These are phyloP conservation scores for Allomyces macrogynus DNA, from an alignment of 192 early-diverging fungal species.

Conservation along the genomic window DNA sequence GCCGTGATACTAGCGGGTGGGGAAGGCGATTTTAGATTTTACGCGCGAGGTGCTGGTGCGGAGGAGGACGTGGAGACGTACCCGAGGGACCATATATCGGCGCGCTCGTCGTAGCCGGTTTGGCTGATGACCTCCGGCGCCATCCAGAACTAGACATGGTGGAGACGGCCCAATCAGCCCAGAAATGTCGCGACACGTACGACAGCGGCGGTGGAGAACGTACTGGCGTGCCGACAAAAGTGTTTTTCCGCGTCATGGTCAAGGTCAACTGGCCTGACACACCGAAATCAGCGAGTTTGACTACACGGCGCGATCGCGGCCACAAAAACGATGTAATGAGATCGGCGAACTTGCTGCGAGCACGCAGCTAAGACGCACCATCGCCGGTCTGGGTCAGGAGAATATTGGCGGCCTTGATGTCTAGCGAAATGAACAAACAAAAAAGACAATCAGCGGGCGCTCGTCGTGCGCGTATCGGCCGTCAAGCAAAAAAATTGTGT, in stretches of 20 bases:
- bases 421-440: conserved; percentile 23
- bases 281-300: conserved; percentile 96
- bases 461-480: neutral
- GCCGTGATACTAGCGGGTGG: conserved; percentile 52
- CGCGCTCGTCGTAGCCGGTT: conserved; percentile 79
- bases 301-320: conserved; percentile 6
- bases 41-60: too few relatives aligned
- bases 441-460: neutral
- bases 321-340: too few relatives aligned
- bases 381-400: conserved; percentile 46
- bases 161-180: neutral
- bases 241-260: conserved; percentile 82
- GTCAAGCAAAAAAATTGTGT: neutral
- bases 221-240: conserved; percentile 92
- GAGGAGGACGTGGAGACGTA: neutral
- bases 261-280: conserved; percentile 86
- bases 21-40: too few relatives aligned
- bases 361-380: conserved; percentile 10
- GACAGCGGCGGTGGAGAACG: conserved; percentile 1
- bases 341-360: neutral
- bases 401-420: conserved; percentile 91
- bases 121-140: conserved; percentile 87
- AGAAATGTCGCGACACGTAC: neutral
- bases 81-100: conserved; percentile 5
- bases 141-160: conserved; percentile 53